Conservation (phyloP, 2,329 filamentous ascomycete species). For the Pseudonectria foliicola region DNA sequence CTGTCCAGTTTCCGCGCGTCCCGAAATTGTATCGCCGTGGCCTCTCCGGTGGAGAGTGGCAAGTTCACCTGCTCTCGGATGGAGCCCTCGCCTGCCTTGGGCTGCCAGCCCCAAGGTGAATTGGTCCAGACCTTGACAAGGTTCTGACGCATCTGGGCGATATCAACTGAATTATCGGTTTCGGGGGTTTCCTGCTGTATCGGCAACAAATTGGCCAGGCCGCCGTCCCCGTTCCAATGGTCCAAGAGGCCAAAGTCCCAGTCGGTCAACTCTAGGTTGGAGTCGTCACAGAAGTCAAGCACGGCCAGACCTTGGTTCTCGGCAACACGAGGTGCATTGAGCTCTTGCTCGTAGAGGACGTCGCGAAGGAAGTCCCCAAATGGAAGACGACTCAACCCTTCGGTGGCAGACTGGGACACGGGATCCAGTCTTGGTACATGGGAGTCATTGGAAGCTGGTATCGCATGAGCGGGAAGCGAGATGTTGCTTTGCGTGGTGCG, state of each 20-base stretch:
- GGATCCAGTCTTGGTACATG: constrained; percentile 12
- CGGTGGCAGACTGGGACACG: constrained; percentile 9
- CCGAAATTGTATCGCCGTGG: constrained; percentile 31
- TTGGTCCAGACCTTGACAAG: constrained; percentile 43
- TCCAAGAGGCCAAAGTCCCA: constrained; percentile 45
- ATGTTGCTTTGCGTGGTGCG: constrained; percentile 2
- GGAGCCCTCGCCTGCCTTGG: constrained; percentile 35
- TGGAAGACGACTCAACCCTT: constrained; percentile 29
- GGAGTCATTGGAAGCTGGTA: constrained; percentile 3
- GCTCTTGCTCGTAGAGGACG: constrained; percentile 41
- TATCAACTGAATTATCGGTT: constrained; percentile 34
- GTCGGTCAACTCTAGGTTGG: constrained; percentile 43
- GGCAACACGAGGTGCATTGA: constrained; percentile 28
- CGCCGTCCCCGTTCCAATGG: constrained; percentile 38
- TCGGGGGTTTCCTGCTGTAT: constrained; percentile 16
- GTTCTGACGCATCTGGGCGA: constrained; percentile 39
- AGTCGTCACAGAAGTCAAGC: constrained; percentile 44
- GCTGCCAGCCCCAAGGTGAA: constrained; percentile 45
- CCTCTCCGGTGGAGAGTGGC: constrained; percentile 34
- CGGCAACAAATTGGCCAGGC: constrained; percentile 17
- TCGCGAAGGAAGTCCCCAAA: constrained; percentile 46
- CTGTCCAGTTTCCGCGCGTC: constrained; percentile 31
- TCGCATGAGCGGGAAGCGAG: constrained; percentile 1
- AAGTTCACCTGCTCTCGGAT: constrained; percentile 40
- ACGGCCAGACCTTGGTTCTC: constrained; percentile 37